phyloP scores from a whole-genome alignment of 2,329 filamentous ascomycete genomes.

The Westerdykella sp. region DNA sequence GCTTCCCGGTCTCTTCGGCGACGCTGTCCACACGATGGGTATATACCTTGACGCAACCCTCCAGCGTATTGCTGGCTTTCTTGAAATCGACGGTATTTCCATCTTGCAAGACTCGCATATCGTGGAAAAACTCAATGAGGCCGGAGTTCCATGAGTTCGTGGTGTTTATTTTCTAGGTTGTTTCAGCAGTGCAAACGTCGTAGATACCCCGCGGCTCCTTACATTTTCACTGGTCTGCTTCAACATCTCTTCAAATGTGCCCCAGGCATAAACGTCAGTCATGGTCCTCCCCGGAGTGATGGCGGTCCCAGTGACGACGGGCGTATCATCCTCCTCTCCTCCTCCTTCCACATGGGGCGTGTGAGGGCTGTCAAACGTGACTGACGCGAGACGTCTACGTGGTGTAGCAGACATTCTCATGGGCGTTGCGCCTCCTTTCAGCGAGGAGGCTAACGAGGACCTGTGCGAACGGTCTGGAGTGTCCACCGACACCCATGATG shows the following conservation, averaged over 20 bases:
- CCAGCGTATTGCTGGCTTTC: slow-evolving; percentile 93
- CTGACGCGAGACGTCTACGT: too few species aligned
- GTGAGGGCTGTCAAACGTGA: slow-evolving; percentile 37
- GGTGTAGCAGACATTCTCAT: too few species aligned
- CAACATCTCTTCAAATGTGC: slow-evolving; percentile 99
- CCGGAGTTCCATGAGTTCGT: slow-evolving; percentile 99
- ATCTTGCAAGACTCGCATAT: slow-evolving; percentile 95
- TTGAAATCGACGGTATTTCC: slow-evolving; percentile 98
- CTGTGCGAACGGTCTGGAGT: slow-evolving; percentile 62
- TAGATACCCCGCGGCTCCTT: slow-evolving; percentile 3
- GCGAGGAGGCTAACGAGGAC: too few species aligned
- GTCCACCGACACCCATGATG: slow-evolving; percentile 76
- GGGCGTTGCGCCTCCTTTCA: too few species aligned
- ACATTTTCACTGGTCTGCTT: slow-evolving; percentile 98
- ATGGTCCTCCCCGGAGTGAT: slow-evolving; percentile 92
- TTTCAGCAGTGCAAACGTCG: slow-evolving; percentile 8
- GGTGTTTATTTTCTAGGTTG: slow-evolving; percentile 68
- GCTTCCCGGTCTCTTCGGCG: slow-evolving; percentile 91
- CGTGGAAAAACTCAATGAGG: slow-evolving; percentile 99
- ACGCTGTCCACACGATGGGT: slow-evolving; percentile 97
- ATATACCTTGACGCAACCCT: slow-evolving; percentile 98
- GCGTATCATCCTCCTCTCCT: slow-evolving; percentile 47
- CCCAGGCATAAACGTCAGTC: slow-evolving; percentile 69
- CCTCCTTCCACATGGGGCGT: slow-evolving; percentile 38
- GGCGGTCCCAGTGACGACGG: slow-evolving; percentile 60